Conservation (phyloP, 75 land plant species). For the Cupressus sempervirens region DNA sequence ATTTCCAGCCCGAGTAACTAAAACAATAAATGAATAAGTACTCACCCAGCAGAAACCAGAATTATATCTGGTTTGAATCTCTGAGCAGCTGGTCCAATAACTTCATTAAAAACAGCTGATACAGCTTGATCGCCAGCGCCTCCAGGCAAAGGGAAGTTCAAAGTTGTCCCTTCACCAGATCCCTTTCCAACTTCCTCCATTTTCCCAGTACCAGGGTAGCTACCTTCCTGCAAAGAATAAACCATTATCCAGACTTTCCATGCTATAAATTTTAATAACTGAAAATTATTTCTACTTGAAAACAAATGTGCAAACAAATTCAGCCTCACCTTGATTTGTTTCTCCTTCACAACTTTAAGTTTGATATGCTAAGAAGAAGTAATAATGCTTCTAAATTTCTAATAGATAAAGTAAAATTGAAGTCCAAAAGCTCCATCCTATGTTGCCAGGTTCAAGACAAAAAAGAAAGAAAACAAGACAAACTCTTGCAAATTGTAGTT, state of each 20-base stretch:
- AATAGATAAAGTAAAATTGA: neutral
- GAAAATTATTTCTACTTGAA: neutral
- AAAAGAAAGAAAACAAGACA: neutral
- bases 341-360: neutral
- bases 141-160: conserved; percentile 92
- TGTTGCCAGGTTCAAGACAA: neutral
- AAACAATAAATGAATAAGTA: neutral
- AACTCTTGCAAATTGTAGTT: neutral
- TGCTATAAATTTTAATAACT: neutral
- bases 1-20: neutral
- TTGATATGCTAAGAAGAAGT: neutral
- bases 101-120: conserved; percentile 78
- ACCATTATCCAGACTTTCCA: neutral
- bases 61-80: conserved; percentile 96
- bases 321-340: neutral
- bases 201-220: conserved; percentile 98
- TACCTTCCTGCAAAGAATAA: conserved; percentile 59
- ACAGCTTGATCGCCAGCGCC: conserved; percentile 87
- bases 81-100: conserved; percentile 82
- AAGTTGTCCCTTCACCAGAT: conserved; percentile 86
- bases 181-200: conserved; percentile 76
- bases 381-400: neutral
- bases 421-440: neutral
- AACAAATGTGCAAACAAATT: neutral
- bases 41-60: conserved; percentile 96